phyloP scores from a whole-genome alignment of 495 filamentous ascomycete species.

The Hyaloscypha finlandica region DNA sequence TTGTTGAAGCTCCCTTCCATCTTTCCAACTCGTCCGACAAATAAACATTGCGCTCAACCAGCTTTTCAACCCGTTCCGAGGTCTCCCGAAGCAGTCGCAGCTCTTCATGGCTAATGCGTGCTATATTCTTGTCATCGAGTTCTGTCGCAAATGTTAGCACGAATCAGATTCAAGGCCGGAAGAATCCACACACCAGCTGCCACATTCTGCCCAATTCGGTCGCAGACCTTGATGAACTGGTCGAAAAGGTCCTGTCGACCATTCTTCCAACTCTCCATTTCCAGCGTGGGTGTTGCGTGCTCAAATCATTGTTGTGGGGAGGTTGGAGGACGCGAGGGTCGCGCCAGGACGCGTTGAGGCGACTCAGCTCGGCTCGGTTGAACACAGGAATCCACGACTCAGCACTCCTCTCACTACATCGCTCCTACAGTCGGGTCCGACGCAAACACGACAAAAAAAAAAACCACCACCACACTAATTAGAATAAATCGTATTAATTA shows the following conservation, averaged over 20 bases:
- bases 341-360: not conserved
- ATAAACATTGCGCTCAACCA: constrained; percentile 23
- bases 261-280: constrained; percentile 31
- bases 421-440: no score
- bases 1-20: not conserved
- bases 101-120: constrained; percentile 18
- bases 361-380: not conserved
- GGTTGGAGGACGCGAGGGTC: not conserved
- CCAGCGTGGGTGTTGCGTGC: not conserved
- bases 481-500: no score
- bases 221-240: constrained; percentile 22
- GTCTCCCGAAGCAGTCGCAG: constrained; percentile 22
- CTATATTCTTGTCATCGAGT: constrained; percentile 19
- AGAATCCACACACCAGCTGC: constrained; percentile 15
- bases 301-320: not conserved
- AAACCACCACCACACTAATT: no score
- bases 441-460: no score
- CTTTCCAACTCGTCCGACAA: constrained; percentile 18
- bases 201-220: constrained; percentile 23
- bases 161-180: not conserved
- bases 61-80: constrained; percentile 6
- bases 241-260: constrained; percentile 25
- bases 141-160: constrained; percentile 19
- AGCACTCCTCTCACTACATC: no score
- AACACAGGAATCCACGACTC: no score